A percentile compares a stretch with the other conserved stretches of the same genome.
Conservation (phyloP, 2,329 filamentous ascomycete species). For the Nemania sp. region DNA sequence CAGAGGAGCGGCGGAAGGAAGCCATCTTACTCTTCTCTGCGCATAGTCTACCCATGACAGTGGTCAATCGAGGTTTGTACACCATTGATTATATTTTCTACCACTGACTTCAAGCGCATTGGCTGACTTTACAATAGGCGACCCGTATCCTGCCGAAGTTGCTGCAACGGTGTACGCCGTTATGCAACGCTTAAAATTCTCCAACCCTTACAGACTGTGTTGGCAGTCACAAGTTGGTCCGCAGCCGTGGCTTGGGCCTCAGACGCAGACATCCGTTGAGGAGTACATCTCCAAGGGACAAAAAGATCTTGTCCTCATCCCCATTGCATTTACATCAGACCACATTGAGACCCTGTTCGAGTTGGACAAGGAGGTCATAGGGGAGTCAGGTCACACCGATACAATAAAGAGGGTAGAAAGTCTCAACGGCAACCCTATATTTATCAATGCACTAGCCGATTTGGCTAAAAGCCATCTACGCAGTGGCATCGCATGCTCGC, state of each 20-base stretch:
- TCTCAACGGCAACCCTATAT: constrained; percentile 86
- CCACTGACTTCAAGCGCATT: neutral
- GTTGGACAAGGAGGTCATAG: constrained; percentile 91
- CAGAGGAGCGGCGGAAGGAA: constrained; percentile 74
- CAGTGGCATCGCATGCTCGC: constrained; percentile 68
- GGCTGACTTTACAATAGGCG: constrained; percentile 57
- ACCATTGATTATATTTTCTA: no score
- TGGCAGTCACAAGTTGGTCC: constrained; percentile 99
- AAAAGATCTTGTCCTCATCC: constrained; percentile 86
- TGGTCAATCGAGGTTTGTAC: constrained; percentile 80
- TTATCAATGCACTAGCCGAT: constrained; percentile 87
- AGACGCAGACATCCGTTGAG: constrained; percentile 86
- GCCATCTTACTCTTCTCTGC: constrained; percentile 92
- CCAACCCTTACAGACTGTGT: constrained; percentile 88
- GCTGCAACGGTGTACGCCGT: constrained; percentile 95
- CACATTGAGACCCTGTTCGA: constrained; percentile 98
- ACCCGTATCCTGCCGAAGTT: constrained; percentile 94
- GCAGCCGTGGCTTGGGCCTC: constrained; percentile 90
- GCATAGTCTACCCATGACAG: constrained; percentile 94
- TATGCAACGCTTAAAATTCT: constrained; percentile 87
- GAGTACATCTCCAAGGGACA: constrained; percentile 89
- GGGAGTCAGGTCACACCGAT: constrained; percentile 76
- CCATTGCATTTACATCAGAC: constrained; percentile 97
- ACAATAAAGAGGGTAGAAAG: constrained; percentile 89
- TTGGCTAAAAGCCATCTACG: constrained; percentile 80